Evolutionary conservation across 2,329 filamentous ascomycete species (phyloP), one percentile per base, ranked within the genome.

Genomic region (Nigrospora sphaerica): DNA sequence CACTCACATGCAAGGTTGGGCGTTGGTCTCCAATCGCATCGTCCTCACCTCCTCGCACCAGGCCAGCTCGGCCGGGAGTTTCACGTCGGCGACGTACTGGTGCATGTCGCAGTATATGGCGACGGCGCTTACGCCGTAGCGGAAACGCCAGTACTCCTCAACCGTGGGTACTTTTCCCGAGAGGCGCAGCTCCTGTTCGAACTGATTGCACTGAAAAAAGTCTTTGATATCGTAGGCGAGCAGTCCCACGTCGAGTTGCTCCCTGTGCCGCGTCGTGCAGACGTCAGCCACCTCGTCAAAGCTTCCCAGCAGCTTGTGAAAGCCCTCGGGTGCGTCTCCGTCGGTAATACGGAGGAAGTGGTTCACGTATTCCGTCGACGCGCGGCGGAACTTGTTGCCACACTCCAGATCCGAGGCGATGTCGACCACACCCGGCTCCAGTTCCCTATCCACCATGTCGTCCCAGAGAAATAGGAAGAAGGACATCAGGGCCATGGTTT

Each of bases 361-460:
- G 3, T 23, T 13, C 37, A 50, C 45, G 17, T 48, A 55, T 12
- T 39, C 41, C 17, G 49, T 46, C 2, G 49, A 49, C n/a, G 52
- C 49, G 28, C 48, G 39, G 12, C 53, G 48, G 31, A 55, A 49
- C 31, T 48, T 46, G 40, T 48, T 44, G 32, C 51, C 53, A 6
- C 46, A 45, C 13, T 52, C 44, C 31, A 53, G 50, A 19, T 55
- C 51, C 3, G 53, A 53, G 13, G 53, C 53, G 16, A 50, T 47
- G 32, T 55, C 51, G 3, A 38, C 33, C 14, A 45, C 42, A 6
- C 47, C 45, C 28, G 47, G 36, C 6, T 53, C 51, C 37, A 53
- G 50, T 35, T 52, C 50, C 48, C 52, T 53, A 39, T 56, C 54
- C 14, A 54, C 50, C 10, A 51, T 50, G 37, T 56, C 54, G 35